Base-by-base conservation (phyloP, 2,329 filamentous ascomycete species). In the Pseudomassariella vexata region DNA sequence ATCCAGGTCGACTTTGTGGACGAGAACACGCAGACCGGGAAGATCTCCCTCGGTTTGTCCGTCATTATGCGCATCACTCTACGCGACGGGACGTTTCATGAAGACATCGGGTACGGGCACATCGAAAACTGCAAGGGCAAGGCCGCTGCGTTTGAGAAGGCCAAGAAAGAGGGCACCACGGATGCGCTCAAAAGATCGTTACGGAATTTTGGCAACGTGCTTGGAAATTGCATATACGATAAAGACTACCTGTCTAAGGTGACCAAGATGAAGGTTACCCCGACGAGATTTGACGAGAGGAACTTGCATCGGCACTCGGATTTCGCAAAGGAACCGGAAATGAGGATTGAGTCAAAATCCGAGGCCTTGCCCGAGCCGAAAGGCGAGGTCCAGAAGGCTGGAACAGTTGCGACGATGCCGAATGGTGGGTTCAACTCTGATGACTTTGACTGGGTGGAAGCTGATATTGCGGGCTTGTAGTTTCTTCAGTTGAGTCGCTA, bases 141-240 rank as follows among this genome's bases (percentile, higher is more conserved):
- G 63, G 90, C 89, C 3, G 83, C 85, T 31, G 92, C 90, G 0
- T 98, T 96, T 50, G 92, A 98, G 57, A 98, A 98, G 62, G 89
- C 92, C 1, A 98, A 96, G 66, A 98, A 98, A 57, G 89, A 96
- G 64, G 94, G 87, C 6, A 94, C 88, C 3, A 96, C 94, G 8
- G 92, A 98, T 61, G 92, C 80, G 2, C 56, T 98, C 53, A 98
- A 98, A 62, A 75, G 92, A 44, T 79, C 92, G 2, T 56, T 98
- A 49, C 75, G 90, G 37, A 95, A 80, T 42, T 98, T 98, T 59
- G 92, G 92, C 38, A 96, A 96, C 49, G 83, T 96, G 11, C 68
- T 98, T 34, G 92, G 92, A n/a, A 98, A 96, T 55, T 98, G 92
- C 66, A 80, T 98, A 37, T 96, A 98, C 60, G 92, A 98, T 63